Conservation (phyloP, 768 basidiomycete species). For the Amanita muscaria region DNA sequence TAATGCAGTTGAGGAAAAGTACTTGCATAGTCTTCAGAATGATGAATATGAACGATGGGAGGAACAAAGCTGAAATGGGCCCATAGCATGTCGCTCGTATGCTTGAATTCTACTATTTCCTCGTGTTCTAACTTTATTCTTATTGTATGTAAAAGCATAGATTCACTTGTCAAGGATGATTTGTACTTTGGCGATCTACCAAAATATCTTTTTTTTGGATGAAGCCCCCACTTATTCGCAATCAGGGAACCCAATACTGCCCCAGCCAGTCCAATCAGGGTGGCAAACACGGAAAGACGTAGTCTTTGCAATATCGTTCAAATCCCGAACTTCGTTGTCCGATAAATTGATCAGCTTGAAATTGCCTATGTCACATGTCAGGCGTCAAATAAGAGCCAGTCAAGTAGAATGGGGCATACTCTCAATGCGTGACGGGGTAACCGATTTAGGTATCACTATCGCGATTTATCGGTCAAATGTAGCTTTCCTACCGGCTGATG, state of each 20-base stretch:
- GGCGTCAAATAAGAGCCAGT: neutral
- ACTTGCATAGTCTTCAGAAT: conserved; percentile 46
- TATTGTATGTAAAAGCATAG: no score
- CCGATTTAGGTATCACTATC: conserved; percentile 66
- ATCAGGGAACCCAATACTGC: conserved; percentile 5
- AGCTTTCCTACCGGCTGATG: conserved; percentile 45
- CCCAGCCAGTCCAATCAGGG: conserved; percentile 47
- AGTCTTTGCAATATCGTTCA: conserved; percentile 52
- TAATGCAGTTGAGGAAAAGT: conserved; percentile 59
- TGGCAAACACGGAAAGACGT: conserved; percentile 57
- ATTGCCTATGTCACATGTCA: conserved; percentile 43
- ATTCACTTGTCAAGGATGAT: no score
- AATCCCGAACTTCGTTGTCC: conserved; percentile 48
- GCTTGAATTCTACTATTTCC: no score
- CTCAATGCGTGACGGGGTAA: conserved; percentile 57
- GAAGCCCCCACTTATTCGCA: conserved; percentile 4
- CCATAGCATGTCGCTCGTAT: no score
- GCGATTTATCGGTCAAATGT: no score
- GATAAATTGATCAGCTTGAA: conserved; percentile 32
- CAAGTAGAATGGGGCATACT: conserved; percentile 25
- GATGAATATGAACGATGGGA: conserved; percentile 59
- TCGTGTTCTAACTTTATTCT: no score
- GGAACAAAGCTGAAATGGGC: conserved; percentile 49
- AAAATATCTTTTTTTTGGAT: no score
- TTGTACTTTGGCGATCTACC: no score